Evolutionary conservation across 306 rosid species (phyloP).

Genomic region (Ziziphus jujuba): DNA sequence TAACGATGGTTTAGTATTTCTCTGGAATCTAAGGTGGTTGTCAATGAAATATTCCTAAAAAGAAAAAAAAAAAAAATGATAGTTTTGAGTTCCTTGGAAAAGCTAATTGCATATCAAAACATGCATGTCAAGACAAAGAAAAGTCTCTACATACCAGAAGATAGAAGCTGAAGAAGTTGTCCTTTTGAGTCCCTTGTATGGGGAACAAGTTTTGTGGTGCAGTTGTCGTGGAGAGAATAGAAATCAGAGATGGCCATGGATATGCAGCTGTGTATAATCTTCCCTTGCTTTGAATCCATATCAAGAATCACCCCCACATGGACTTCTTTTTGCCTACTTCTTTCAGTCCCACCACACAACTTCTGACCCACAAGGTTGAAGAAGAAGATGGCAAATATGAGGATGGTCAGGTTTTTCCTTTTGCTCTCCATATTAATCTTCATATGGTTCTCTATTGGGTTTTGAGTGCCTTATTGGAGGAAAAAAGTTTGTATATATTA

Average conservation of each 20-base stretch:
- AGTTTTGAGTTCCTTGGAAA: too few relatives aligned
- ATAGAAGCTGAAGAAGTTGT: neutral
- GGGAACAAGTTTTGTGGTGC: conserved; percentile 12
- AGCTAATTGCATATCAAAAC: too few relatives aligned
- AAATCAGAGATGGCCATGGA: conserved; percentile 7
- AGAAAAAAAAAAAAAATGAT: too few relatives aligned
- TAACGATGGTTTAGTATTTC: too few relatives aligned
- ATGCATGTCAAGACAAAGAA: neutral
- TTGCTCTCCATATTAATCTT: too few relatives aligned
- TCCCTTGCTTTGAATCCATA: neutral
- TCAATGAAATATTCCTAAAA: too few relatives aligned
- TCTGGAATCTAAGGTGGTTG: too few relatives aligned
- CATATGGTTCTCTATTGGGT: too few relatives aligned
- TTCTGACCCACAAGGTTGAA: neutral
- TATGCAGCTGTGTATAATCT: neutral
- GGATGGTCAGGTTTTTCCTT: neutral
- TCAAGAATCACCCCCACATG: neutral
- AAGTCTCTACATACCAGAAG: neutral
- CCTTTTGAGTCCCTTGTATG: conserved; percentile 24
- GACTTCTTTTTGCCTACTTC: neutral
- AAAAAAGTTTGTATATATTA: too few relatives aligned
- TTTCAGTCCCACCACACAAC: neutral
- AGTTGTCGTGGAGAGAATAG: conserved; percentile 6
- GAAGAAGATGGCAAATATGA: neutral
- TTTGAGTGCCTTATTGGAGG: too few relatives aligned